phyloP scores from a whole-genome alignment of 176 grass and related monocot genomes.

The Carex littledalei region DNA sequence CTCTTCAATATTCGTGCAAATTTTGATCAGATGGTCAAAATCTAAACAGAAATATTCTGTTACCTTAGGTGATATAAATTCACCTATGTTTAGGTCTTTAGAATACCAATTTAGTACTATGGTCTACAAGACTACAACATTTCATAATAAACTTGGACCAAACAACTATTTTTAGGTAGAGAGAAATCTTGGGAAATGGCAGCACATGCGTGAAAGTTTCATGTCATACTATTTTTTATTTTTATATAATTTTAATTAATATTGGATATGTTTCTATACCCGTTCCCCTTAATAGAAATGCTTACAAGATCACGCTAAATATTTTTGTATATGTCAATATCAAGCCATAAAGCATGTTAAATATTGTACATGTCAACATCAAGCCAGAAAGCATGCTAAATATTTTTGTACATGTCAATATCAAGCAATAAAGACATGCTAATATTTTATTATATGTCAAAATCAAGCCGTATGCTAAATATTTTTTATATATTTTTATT shows the following conservation, averaged over 20 bases:
- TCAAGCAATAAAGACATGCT: too few relatives aligned
- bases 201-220: neutral
- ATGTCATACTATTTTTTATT: neutral
- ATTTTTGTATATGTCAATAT: neutral
- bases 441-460: neutral
- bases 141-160: neutral
- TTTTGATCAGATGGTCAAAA: too few relatives aligned
- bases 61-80: too few relatives aligned
- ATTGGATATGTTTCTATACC: neutral
- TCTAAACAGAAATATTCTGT: too few relatives aligned
- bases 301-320: neutral
- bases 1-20: too few relatives aligned
- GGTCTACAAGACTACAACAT: neutral
- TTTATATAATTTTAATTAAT: neutral
- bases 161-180: neutral
- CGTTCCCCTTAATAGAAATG: neutral
- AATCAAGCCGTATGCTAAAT: too few relatives aligned
- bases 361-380: neutral
- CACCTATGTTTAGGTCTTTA: neutral
- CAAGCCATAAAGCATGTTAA: neutral
- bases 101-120: neutral
- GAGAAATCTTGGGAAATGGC: neutral
- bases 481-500: too few relatives aligned
- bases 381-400: neutral
- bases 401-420: neutral